phyloP scores from a whole-genome alignment of 768 basidiomycete genomes.

The Strobilomyces dryophilus region DNA sequence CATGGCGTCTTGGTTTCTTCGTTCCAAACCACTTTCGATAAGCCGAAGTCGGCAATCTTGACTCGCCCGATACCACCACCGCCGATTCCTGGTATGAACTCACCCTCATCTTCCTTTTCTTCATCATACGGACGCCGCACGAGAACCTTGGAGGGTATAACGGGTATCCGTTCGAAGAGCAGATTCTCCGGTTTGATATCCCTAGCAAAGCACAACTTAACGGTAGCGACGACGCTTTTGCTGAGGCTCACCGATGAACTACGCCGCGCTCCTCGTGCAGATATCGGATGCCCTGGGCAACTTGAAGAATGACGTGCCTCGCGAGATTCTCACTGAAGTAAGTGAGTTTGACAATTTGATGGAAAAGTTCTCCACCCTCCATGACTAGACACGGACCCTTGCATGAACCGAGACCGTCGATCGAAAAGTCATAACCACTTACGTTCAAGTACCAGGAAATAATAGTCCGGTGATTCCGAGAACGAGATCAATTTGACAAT shows the following conservation, averaged over 20 bases:
- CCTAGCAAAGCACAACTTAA: constrained; percentile 23
- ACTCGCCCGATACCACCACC: constrained; percentile 97
- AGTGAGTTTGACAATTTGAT: constrained; percentile 98
- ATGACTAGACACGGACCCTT: constrained; percentile 53
- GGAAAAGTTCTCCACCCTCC: constrained; percentile 98
- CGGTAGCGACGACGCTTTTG: not conserved
- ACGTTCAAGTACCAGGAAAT: constrained; percentile 92
- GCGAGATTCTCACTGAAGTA: constrained; percentile 98
- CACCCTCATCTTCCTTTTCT: constrained; percentile 98
- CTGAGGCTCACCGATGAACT: constrained; percentile 68
- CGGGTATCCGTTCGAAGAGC: constrained; percentile 88
- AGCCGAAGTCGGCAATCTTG: constrained; percentile 98
- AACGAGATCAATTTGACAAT: constrained; percentile 91
- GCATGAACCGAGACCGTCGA: constrained; percentile 8
- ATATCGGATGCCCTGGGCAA: constrained; percentile 89
- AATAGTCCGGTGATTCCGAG: constrained; percentile 88
- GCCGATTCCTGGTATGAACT: constrained; percentile 87
- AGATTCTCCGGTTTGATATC: constrained; percentile 99
- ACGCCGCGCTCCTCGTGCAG: constrained; percentile 97
- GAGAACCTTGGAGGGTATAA: constrained; percentile 77
- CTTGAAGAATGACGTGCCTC: constrained; percentile 95
- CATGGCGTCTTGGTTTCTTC: constrained; percentile 99
- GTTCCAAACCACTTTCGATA: constrained; percentile 98
- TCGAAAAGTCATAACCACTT: constrained; percentile 29
- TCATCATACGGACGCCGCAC: constrained; percentile 88